Evolutionary conservation across 495 filamentous ascomycete species (phyloP).

Genomic region (Penicillium bialowiezense): DNA sequence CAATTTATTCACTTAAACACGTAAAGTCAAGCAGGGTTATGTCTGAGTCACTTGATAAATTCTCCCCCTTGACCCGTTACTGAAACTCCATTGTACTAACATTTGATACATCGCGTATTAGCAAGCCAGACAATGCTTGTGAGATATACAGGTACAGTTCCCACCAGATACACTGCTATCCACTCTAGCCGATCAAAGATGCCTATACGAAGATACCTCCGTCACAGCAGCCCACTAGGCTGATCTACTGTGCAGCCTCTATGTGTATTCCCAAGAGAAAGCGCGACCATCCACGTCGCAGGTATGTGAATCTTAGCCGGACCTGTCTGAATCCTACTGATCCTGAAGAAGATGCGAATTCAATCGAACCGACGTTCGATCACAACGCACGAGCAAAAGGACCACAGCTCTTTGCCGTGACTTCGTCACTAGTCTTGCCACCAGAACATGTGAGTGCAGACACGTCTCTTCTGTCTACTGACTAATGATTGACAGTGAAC

Average conservation of each 20-base stretch:
- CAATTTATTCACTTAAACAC: neutral
- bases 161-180: neutral
- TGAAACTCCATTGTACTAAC: neutral
- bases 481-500: neutral
- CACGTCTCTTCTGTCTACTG: neutral
- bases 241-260: neutral
- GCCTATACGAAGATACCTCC: neutral
- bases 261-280: neutral
- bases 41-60: neutral
- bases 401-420: too few relatives aligned
- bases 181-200: too few relatives aligned
- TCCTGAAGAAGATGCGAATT: neutral
- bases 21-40: slow-evolving; percentile 1
- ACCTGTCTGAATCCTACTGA: neutral
- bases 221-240: neutral
- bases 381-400: too few relatives aligned
- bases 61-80: neutral
- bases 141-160: neutral
- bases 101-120: neutral
- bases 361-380: neutral
- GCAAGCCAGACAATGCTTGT: neutral
- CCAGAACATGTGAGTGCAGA: neutral
- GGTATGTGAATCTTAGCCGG: neutral
- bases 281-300: neutral
- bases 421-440: neutral